Evolutionary conservation across 2,329 filamentous ascomycete genomes (phyloP).

Genomic region (Fusarium cyanostomum): DNA sequence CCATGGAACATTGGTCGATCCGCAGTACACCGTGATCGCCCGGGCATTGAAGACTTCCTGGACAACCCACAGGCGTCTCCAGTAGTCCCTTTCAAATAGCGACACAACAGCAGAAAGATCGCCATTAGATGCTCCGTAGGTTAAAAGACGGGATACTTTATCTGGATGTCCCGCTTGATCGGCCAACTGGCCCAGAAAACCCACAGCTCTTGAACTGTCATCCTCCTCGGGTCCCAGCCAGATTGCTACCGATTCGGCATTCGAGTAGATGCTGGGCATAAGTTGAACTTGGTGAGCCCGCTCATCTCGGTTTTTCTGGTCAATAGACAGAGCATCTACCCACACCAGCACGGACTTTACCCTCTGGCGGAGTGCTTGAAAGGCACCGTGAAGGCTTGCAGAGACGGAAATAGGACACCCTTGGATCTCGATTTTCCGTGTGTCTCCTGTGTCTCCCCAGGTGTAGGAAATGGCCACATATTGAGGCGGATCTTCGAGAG

Average conservation of each 20-base stretch:
- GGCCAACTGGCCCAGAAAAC: not conserved
- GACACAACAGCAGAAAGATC: constrained; percentile 18
- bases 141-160: not conserved
- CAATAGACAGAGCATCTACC: constrained; percentile 22
- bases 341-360: constrained; percentile 8
- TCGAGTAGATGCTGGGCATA: constrained; percentile 15
- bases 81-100: constrained; percentile 20
- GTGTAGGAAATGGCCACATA: constrained; percentile 23
- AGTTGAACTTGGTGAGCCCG: constrained; percentile 19
- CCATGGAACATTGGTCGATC: constrained; percentile 6
- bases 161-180: not conserved
- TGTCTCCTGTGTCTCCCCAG: constrained; percentile 22
- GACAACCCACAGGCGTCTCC: constrained; percentile 20
- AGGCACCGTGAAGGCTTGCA: constrained; percentile 2
- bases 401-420: not conserved
- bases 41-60: constrained; percentile 26
- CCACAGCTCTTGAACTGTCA: constrained; percentile 3
- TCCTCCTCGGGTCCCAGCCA: constrained; percentile 26
- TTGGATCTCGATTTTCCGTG: constrained; percentile 11
- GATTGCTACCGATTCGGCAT: constrained; percentile 11
- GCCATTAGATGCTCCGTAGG: not conserved
- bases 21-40: constrained; percentile 14
- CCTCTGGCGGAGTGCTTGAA: constrained; percentile 13
- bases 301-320: constrained; percentile 5
- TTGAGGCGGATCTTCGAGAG: not conserved